Evolutionary conservation across 495 filamentous ascomycete genomes (phyloP).

Genomic region (Penicillium paxilli): DNA sequence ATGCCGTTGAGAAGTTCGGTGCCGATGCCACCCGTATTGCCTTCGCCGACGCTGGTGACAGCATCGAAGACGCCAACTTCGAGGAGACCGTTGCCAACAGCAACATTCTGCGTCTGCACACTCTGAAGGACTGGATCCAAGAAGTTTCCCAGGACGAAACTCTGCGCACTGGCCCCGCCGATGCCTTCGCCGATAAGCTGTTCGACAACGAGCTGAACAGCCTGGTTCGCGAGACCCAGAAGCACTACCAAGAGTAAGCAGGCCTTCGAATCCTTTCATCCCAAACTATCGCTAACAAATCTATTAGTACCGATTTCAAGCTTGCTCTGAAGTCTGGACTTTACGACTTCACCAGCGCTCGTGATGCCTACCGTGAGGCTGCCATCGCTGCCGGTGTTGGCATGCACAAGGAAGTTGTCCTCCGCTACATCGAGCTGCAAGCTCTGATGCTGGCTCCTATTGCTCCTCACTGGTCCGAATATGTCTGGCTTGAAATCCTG

Average conservation of each 20-base stretch:
- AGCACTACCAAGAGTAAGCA: constrained; percentile 70
- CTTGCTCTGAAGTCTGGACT: constrained; percentile 85
- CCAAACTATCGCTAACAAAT: constrained; percentile 30
- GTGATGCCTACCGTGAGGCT: constrained; percentile 89
- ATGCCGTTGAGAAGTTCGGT: constrained; percentile 87
- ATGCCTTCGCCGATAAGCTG: constrained; percentile 80
- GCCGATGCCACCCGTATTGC: constrained; percentile 91
- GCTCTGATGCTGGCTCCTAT: constrained; percentile 75
- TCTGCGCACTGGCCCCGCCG: constrained; percentile 71
- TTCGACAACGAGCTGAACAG: constrained; percentile 93
- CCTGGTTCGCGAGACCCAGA: constrained; percentile 70
- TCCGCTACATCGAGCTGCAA: constrained; percentile 84
- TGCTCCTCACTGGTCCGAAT: constrained; percentile 92
- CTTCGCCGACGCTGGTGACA: constrained; percentile 92
- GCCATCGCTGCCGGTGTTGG: constrained; percentile 69
- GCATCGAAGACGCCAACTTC: constrained; percentile 95
- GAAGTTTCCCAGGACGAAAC: constrained; percentile 70
- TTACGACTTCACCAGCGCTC: constrained; percentile 84
- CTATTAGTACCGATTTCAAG: constrained; percentile 73
- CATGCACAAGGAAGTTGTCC: constrained; percentile 77
- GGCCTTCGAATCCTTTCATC: background rate
- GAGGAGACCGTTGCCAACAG: constrained; percentile 92
- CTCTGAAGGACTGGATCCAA: constrained; percentile 90
- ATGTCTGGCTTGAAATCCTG: constrained; percentile 89
- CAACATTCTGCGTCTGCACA: constrained; percentile 82